Evolutionary conservation across 1,284 basidiomycete genomes (phyloP).

Genomic region (Cryptococcus maquisensis): DNA sequence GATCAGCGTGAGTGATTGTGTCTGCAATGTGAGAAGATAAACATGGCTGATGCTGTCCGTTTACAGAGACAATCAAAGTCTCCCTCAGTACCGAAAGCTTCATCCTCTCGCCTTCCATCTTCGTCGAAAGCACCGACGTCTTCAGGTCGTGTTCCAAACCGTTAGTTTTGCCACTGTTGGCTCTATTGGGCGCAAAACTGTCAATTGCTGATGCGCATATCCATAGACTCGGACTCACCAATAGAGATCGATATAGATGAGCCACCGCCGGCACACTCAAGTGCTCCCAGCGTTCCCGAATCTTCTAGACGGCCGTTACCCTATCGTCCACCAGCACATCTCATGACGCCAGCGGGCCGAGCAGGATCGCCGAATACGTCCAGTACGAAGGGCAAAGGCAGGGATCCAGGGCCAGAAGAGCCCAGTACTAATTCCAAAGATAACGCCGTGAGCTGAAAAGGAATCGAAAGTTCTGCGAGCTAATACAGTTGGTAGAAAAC

Average conservation of each 20-base stretch:
- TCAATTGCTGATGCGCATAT: no score
- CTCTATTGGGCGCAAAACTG: no score
- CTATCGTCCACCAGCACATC: not conserved
- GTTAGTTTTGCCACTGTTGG: no score
- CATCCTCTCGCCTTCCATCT: no score
- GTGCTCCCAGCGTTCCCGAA: not conserved
- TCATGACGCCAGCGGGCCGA: slow-evolving; percentile 9
- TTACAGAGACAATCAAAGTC: no score
- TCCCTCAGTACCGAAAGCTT: no score
- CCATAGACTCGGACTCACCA: not conserved
- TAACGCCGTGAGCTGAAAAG: slow-evolving; percentile 11
- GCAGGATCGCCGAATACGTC: slow-evolving; percentile 7
- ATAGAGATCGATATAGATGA: not conserved
- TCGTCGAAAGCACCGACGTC: no score
- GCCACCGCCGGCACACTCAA: no score
- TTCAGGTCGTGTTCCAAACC: no score
- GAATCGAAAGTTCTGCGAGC: slow-evolving; percentile 1
- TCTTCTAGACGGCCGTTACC: not conserved
- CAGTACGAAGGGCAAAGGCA: slow-evolving; percentile 6
- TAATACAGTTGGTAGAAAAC: not conserved
- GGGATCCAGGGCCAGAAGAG: not conserved
- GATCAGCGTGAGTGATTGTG: no score
- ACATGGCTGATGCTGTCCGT: no score
- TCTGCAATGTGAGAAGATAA: no score
- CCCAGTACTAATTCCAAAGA: not conserved